Percentiles rank a stretch among this genome's conserved stretches.
Conservation (phyloP, 2,329 filamentous ascomycete species). For the Botrytis tulipae region DNA sequence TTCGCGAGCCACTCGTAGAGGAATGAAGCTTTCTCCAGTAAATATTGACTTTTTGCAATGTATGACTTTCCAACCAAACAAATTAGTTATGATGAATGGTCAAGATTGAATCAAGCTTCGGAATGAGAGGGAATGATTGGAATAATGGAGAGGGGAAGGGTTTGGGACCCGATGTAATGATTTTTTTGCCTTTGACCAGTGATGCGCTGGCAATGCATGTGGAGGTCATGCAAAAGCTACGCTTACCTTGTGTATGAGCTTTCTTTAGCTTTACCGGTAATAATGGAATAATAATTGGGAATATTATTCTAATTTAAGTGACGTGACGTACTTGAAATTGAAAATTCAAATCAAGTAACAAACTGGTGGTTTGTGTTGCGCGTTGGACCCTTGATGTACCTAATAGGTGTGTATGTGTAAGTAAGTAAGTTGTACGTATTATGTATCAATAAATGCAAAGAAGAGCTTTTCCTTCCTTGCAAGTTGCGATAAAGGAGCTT, state of each 20-base stretch:
- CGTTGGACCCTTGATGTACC: not conserved
- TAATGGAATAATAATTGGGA: constrained; percentile 31
- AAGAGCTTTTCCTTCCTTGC: not conserved
- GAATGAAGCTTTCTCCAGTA: constrained; percentile 33
- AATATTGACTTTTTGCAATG: constrained; percentile 26
- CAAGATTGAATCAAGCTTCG: constrained; percentile 28
- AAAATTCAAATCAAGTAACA: constrained; percentile 5
- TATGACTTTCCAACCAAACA: constrained; percentile 36
- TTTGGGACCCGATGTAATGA: constrained; percentile 31
- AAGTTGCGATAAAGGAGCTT: constrained; percentile 6
- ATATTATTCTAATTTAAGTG: constrained; percentile 23
- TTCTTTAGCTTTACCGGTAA: constrained; percentile 29
- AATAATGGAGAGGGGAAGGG: constrained; percentile 34
- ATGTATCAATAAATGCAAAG: constrained; percentile 4
- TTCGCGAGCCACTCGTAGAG: constrained; percentile 32
- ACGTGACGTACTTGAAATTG: constrained; percentile 26
- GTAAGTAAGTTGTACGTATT: not conserved
- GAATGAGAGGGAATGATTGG: constrained; percentile 17
- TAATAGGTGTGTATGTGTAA: constrained; percentile 5
- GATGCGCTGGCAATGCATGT: constrained; percentile 40
- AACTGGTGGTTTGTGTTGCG: constrained; percentile 16
- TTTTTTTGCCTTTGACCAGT: constrained; percentile 36
- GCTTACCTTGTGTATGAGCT: constrained; percentile 37
- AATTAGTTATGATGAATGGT: constrained; percentile 36
- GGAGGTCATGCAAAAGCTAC: constrained; percentile 33